Conservation (phyloP, 177 flowering plant species). For the Vitis hybrid region DNA sequence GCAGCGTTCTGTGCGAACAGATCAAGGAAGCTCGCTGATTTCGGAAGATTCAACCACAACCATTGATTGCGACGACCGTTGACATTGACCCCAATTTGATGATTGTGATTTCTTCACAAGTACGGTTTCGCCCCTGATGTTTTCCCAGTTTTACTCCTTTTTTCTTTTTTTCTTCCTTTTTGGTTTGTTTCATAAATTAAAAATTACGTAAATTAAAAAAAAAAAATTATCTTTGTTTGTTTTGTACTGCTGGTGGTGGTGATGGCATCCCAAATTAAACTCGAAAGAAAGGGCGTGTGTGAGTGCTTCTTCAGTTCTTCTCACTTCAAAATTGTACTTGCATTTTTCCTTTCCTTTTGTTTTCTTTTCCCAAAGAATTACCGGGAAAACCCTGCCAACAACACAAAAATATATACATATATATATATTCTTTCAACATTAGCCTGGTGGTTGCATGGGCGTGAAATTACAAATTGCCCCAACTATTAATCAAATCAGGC, state of each 20-base stretch:
- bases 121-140: constrained; percentile 25
- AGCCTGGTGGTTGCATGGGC: too few relatives aligned
- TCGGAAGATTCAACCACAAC: constrained; percentile 60
- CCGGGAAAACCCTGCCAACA: too few relatives aligned
- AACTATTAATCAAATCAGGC: too few relatives aligned
- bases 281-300: neutral
- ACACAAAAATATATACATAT: too few relatives aligned
- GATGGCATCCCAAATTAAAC: neutral
- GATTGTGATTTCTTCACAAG: neutral
- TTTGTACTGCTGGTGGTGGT: constrained; percentile 3
- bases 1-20: constrained; percentile 66
- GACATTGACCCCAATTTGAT: constrained; percentile 8
- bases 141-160: neutral
- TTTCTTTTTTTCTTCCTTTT: neutral
- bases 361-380: too few relatives aligned
- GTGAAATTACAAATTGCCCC: too few relatives aligned
- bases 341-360: neutral
- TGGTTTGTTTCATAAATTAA: neutral
- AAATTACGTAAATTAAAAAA: neutral
- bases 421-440: too few relatives aligned
- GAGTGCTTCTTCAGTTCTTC: neutral
- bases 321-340: neutral
- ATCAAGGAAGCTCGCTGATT: constrained; percentile 87
- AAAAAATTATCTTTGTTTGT: neutral
- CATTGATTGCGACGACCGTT: constrained; percentile 29